Percentiles rank a stretch among this genome's conserved stretches.
phyloP scores from a whole-genome alignment of 768 basidiomycete species.

The Terana coerulea region DNA sequence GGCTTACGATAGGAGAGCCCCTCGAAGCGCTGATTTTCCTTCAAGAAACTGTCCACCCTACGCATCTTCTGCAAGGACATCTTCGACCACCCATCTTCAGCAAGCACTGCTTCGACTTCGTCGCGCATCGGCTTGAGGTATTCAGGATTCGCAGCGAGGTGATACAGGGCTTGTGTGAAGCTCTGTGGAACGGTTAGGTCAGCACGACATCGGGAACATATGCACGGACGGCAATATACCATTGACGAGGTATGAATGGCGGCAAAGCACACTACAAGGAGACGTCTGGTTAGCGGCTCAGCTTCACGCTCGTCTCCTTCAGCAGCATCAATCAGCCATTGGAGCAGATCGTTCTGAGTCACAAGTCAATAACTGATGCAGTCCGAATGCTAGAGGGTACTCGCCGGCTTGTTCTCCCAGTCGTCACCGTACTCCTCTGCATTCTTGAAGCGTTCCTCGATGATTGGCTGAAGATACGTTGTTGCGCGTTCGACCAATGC shows the following conservation, averaged over 20 bases:
- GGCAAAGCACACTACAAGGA: constrained; percentile 40
- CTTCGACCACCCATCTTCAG: constrained; percentile 19
- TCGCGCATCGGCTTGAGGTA: constrained; percentile 24
- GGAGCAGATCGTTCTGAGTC: not conserved
- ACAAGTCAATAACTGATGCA: not conserved
- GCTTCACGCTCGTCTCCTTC: not conserved
- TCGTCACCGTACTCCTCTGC: constrained; percentile 8
- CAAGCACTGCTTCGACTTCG: constrained; percentile 21
- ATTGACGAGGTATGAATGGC: constrained; percentile 31
- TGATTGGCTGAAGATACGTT: constrained; percentile 6
- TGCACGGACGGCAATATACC: constrained; percentile 5
- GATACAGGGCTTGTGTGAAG: constrained; percentile 27
- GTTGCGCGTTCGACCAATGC: too few relatives aligned
- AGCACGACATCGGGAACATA: not conserved
- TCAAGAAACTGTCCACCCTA: constrained; percentile 33
- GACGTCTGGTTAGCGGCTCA: constrained; percentile 18
- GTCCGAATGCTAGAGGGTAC: not conserved
- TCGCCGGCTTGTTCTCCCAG: constrained; percentile 14
- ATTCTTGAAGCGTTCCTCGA: constrained; percentile 12
- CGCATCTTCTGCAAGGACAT: constrained; percentile 23
- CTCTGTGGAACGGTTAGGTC: constrained; percentile 11
- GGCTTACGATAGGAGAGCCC: constrained; percentile 20
- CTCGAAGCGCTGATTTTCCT: constrained; percentile 25
- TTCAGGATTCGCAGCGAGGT: constrained; percentile 26
- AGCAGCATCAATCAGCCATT: not conserved